phyloP scores from a whole-genome alignment of 345 rosid genomes.

The Draba incana region DNA sequence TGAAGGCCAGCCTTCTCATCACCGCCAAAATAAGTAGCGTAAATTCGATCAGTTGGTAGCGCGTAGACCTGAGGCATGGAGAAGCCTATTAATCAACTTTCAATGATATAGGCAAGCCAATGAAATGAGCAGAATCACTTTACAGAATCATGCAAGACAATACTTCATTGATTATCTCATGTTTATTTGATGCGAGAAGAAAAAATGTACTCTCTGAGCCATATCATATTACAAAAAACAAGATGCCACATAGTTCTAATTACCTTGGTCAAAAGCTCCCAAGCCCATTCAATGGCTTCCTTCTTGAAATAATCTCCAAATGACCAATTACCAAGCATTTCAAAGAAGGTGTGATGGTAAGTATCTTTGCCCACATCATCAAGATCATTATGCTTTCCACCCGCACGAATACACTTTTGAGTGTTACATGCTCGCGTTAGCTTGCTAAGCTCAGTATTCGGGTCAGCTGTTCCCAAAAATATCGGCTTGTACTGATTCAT shows the following conservation, averaged over 20 bases:
- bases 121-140: conserved; percentile 10
- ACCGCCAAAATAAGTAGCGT: conserved; percentile 98
- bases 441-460: conserved; percentile 76
- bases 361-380: conserved; percentile 99
- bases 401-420: conserved; percentile 97
- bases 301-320: conserved; percentile 96
- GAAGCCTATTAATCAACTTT: conserved; percentile 7
- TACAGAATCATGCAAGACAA: neutral
- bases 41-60: conserved; percentile 73
- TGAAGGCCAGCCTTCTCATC: conserved; percentile 87
- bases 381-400: conserved; percentile 96
- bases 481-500: conserved; percentile 98
- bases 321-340: conserved; percentile 99
- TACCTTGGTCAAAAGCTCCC: conserved; percentile 91
- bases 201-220: conserved; percentile 4
- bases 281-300: conserved; percentile 96
- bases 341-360: conserved; percentile 98
- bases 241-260: neutral
- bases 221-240: neutral
- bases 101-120: neutral
- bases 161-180: neutral
- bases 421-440: conserved; percentile 82
- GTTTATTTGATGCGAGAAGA: neutral
- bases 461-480: conserved; percentile 88
- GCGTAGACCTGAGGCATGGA: conserved; percentile 62